Evolutionary conservation across 495 filamentous ascomycete species (phyloP), one percentile per base, ranked within the genome.

Genomic region (Penicillium manginii): DNA sequence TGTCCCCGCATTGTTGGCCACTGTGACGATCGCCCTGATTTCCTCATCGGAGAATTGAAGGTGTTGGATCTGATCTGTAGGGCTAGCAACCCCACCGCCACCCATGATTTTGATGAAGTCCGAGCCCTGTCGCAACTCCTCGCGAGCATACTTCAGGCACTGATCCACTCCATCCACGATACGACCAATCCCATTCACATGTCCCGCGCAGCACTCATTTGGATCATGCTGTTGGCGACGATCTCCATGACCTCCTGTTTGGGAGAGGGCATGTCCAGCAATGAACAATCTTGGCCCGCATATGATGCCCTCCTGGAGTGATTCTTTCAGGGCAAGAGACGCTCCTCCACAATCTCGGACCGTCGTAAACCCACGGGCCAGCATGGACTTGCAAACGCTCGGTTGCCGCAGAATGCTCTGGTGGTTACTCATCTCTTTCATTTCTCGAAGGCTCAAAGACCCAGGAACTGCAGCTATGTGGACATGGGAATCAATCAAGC

Each of bases 41-140:
- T 42, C 39, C 39, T 42, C 39, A 17, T 42, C 39, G 39, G 39
- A 42, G 39, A 42, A 42, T 42, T 42, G 39, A 17, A 42, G 39
- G 39, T 42, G 39, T 42, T 42, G 39, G 7, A 42, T 17, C 7
- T 42, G 39, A 14, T 42, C 39, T 9, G 6, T 18, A 42, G 39
- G 39, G 7, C 39, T 42, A 42, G 39, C 39, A 18, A 42, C 39
- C 39, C 39, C 39, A 42, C 39, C 39, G 14, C 39, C 39, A 7
- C 39, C 39, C 39, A 42, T 42, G n/a, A 42, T 42, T 42, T 42
- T 42, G 14, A 42, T 42, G 14, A 42, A 42, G 14, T 42, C 39
- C 2, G 39, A 42, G 39, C 39, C 39, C 14, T 42, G 39, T 9
- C 39, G 39, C 14, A 42, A 7, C 14, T 42, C 39, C n/a, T 42